Percentiles rank a stretch among this genome's conserved stretches.
Conservation (phyloP, 495 filamentous ascomycete species). For the Penicillium taxi region DNA sequence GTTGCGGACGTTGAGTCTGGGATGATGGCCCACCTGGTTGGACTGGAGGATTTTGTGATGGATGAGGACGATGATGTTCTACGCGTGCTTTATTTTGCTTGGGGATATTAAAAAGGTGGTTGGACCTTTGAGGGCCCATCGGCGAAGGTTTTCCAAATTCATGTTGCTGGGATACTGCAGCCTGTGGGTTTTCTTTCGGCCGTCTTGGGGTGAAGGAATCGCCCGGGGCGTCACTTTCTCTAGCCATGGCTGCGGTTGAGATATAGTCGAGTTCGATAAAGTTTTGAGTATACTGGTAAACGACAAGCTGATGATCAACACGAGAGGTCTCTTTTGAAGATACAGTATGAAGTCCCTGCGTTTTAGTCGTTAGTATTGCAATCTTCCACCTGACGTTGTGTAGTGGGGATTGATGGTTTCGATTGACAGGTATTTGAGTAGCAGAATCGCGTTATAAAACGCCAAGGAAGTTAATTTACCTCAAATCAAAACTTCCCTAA, state of each 20-base stretch:
- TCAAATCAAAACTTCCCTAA: conserved; percentile 3
- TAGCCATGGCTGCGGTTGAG: conserved; percentile 25
- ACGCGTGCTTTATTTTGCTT: conserved; percentile 38
- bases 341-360: too few relatives aligned
- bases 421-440: background rate
- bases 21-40: conserved; percentile 6
- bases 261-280: background rate
- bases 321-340: too few relatives aligned
- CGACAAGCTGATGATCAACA: too few relatives aligned
- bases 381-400: too few relatives aligned
- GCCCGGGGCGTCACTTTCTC: conserved; percentile 34
- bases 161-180: conserved; percentile 28
- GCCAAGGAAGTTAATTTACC: conserved; percentile 4
- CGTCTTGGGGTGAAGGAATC: conserved; percentile 28
- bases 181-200: conserved; percentile 21
- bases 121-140: conserved; percentile 33
- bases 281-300: too few relatives aligned
- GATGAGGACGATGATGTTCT: conserved; percentile 40
- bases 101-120: conserved; percentile 45
- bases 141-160: conserved; percentile 56
- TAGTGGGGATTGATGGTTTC: too few relatives aligned
- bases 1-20: conserved; percentile 15
- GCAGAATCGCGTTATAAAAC: background rate
- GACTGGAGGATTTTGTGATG: conserved; percentile 13
- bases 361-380: too few relatives aligned